Evolutionary conservation across 2,329 filamentous ascomycete genomes (phyloP), one percentile per base, ranked within the genome.

Genomic region (Remersonia thermophila): DNA sequence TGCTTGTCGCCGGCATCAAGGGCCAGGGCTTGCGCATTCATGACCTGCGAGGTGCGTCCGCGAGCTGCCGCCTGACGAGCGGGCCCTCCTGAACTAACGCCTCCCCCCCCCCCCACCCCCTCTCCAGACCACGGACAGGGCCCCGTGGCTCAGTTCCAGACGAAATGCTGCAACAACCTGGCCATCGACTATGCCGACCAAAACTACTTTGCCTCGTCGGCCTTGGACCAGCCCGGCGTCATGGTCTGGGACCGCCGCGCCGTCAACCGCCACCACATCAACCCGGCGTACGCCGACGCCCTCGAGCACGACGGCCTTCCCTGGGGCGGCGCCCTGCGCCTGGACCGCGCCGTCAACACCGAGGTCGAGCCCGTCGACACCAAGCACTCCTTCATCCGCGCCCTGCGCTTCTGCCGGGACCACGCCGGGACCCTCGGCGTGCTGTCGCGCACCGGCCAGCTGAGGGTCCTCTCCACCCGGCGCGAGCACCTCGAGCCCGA

Each of bases 121-220:
- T n/a, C n/a, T n/a, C n/a, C 25, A 65, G 58, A 62, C 63, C 67
- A 70, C 15, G 36, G 40, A 26, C 61, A 69, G 25, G 62, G 63
- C 11, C 61, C 65, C 14, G 67, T 69, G 6, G 61, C 71, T 32
- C 73, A 64, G n/a, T 79, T 77, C 45, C 70, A 70, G 42, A 80
- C 76, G 3, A 74, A 71, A 46, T 77, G 73, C 49, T 78, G 77
- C 54, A 80, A 80, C 47, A 80, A 80, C 45, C 55, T 91, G 37
- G 73, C 82, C 12, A 83, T 91, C 41, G 83, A 91, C 59, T 83
- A 82, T 41, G 65, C 76, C 15, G 81, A 93, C 48, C 75, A 80
- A 45, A 86, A 91, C 48, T 89, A 86, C 56, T 89, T 91, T 59
- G 77, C 83, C 1, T 87, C 83, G 1, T 84, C 82, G 11, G 79